Conservation (phyloP, 2,329 filamentous ascomycete species). For the Blumeriella jaapii region DNA sequence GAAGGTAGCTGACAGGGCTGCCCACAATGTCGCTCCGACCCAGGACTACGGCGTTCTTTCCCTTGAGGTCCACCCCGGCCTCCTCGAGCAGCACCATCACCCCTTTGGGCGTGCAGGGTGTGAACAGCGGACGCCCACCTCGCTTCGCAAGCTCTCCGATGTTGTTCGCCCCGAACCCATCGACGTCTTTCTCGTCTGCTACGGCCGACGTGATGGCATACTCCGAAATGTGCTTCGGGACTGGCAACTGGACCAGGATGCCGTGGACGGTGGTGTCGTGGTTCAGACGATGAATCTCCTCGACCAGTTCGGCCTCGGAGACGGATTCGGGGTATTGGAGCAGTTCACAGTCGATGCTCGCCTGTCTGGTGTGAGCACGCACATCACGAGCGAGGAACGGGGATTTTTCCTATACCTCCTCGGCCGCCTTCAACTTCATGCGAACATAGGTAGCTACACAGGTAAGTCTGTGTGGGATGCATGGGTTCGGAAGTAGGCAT, state of each 20-base stretch:
- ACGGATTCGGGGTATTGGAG: conserved; percentile 73
- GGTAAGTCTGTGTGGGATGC: conserved; percentile 8
- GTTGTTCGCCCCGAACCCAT: conserved; percentile 88
- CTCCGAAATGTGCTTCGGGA: conserved; percentile 84
- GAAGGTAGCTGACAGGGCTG: conserved; percentile 87
- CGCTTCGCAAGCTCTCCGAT: conserved; percentile 96
- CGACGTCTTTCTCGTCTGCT: conserved; percentile 89
- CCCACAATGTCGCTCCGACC: conserved; percentile 96
- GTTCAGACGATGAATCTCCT: conserved; percentile 73
- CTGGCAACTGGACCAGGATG: conserved; percentile 84
- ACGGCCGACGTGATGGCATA: conserved; percentile 84
- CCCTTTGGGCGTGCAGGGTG: conserved; percentile 92
- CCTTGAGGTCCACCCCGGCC: conserved; percentile 68
- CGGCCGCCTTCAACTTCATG: conserved; percentile 97
- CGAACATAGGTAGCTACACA: conserved; percentile 83
- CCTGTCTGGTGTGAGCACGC: conserved; percentile 37
- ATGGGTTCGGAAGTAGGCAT: background rate
- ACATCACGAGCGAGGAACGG: background rate
- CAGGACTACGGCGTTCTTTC: conserved; percentile 90
- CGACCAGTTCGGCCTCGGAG: conserved; percentile 74
- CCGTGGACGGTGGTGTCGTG: conserved; percentile 79
- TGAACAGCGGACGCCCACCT: conserved; percentile 78
- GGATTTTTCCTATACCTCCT: conserved; percentile 57
- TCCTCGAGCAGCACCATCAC: conserved; percentile 88
- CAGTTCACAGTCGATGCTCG: conserved; percentile 80